A percentile compares a stretch with the other conserved stretches of the same genome.
Conservation (phyloP, 352 stramenopile genomes). For the Globisporangium abappressorium region DNA sequence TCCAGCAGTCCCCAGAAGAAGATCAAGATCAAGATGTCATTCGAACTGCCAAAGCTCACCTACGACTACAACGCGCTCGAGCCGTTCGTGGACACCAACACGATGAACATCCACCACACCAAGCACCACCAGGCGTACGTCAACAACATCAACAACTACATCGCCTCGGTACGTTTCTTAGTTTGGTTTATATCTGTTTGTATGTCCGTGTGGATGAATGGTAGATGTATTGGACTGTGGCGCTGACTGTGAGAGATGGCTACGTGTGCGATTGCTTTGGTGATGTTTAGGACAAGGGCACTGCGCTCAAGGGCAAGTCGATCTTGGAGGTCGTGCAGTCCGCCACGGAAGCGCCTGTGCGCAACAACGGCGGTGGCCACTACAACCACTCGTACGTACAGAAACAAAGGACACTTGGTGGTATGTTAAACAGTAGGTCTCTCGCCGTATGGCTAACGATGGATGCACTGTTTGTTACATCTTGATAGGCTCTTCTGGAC, state of each 20-base stretch:
- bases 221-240: background rate
- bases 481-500: constrained; percentile 88
- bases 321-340: constrained; percentile 77
- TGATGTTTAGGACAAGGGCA: constrained; percentile 54
- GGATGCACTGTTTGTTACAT: background rate
- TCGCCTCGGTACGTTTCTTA: constrained; percentile 41
- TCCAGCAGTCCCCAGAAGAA: background rate
- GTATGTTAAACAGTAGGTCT: background rate
- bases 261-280: background rate
- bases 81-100: constrained; percentile 86
- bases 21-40: constrained; percentile 65
- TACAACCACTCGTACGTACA: constrained; percentile 75
- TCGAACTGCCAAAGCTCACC: constrained; percentile 73
- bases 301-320: constrained; percentile 70
- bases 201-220: background rate
- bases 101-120: constrained; percentile 91
- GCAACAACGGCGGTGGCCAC: constrained; percentile 84
- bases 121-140: constrained; percentile 91
- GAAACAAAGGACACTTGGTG: no score
- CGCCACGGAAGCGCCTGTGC: constrained; percentile 69
- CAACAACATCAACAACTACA: constrained; percentile 91
- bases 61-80: constrained; percentile 89
- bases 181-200: constrained; percentile 2
- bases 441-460: background rate
- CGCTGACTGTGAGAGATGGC: background rate